phyloP scores from a whole-genome alignment of 2,329 filamentous ascomycete genomes.

The Westerdykella aurantiaca region DNA sequence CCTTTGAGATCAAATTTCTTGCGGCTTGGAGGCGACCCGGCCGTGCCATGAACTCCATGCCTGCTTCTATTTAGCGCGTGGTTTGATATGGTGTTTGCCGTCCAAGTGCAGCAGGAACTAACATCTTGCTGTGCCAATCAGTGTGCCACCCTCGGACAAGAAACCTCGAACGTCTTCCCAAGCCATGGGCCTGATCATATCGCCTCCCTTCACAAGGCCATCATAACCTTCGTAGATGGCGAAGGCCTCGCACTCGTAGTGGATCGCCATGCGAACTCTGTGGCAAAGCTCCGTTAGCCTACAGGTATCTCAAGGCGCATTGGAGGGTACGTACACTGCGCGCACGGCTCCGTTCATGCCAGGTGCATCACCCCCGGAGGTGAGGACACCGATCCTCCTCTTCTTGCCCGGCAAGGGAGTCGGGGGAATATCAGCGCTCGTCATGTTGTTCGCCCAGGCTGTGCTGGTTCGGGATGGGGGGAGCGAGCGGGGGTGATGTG shows the following conservation, averaged over 20 bases:
- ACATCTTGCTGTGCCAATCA: slow-evolving; percentile 91
- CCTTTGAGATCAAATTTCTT: slow-evolving; percentile 87
- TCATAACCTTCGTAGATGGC: slow-evolving; percentile 85
- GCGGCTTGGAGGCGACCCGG: slow-evolving; percentile 76
- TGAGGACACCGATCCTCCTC: slow-evolving; percentile 80
- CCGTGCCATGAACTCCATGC: slow-evolving; percentile 82
- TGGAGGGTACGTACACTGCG: slow-evolving; percentile 52
- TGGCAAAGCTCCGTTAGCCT: too few species aligned
- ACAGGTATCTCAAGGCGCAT: not conserved
- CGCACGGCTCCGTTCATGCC: slow-evolving; percentile 92
- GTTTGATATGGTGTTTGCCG: not conserved
- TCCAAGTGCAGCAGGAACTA: not conserved
- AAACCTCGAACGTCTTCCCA: slow-evolving; percentile 96
- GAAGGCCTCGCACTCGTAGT: slow-evolving; percentile 54
- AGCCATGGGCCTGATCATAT: slow-evolving; percentile 78
- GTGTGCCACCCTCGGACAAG: slow-evolving; percentile 86
- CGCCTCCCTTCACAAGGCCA: slow-evolving; percentile 81
- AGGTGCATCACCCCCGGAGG: slow-evolving; percentile 86
- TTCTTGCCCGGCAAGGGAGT: slow-evolving; percentile 44
- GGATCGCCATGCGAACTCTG: slow-evolving; percentile 76
- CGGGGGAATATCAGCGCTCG: slow-evolving; percentile 24
- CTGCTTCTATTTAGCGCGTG: not conserved
- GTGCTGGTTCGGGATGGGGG: too few species aligned
- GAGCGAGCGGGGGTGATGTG: too few species aligned
- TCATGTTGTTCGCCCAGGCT: slow-evolving; percentile 13